Conservation (phyloP, 345 rosid species). For the Brassica juncea region DNA sequence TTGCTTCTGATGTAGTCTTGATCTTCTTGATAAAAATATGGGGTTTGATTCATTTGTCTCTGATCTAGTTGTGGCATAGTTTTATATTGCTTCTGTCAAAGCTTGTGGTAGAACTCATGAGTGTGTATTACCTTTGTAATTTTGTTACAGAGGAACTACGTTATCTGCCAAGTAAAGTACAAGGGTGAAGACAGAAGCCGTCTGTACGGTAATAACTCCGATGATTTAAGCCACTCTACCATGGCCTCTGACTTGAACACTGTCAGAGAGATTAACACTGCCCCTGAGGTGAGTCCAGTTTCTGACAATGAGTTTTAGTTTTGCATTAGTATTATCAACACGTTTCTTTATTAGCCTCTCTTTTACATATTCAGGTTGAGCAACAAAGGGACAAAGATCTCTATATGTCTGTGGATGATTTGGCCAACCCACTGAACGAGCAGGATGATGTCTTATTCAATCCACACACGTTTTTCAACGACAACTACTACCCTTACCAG, state of each 20-base stretch:
- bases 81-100: neutral
- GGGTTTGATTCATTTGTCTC: too few species aligned
- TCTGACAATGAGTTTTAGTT: neutral
- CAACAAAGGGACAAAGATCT: neutral
- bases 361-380: conserved; percentile 5
- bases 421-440: neutral
- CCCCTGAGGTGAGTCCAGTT: conserved; percentile 10
- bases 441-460: neutral
- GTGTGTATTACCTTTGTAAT: neutral
- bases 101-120: neutral
- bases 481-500: neutral
- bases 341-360: neutral
- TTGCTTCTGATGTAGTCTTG: neutral
- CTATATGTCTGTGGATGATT: neutral
- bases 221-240: conserved; percentile 5
- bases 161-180: conserved; percentile 32
- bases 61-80: neutral
- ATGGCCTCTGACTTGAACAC: neutral
- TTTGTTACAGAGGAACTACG: conserved; percentile 21
- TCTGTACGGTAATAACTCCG: neutral
- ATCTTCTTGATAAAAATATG: neutral
- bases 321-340: neutral
- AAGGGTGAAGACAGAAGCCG: conserved; percentile 10
- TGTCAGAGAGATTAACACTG: neutral
- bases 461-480: neutral